phyloP scores from a whole-genome alignment of 495 filamentous ascomycete species.

The Halenospora varia region DNA sequence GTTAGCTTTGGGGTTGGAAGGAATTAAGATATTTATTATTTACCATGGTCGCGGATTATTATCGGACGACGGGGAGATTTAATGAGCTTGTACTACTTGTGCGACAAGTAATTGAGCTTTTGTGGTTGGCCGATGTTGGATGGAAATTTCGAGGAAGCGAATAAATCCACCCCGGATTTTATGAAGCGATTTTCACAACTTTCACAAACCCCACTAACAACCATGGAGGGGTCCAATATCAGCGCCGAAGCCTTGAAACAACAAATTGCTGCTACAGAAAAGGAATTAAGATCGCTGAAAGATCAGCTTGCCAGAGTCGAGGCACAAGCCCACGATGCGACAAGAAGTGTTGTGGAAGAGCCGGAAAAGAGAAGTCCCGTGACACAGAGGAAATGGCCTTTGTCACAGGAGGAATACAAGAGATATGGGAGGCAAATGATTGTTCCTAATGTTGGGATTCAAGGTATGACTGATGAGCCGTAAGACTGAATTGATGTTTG shows the following conservation, averaged over 20 bases:
- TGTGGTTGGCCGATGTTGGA: neutral
- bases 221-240: conserved; percentile 16
- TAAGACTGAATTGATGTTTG: no score
- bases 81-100: no score
- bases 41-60: no score
- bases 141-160: no score
- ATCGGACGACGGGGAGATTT: no score
- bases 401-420: conserved; percentile 65
- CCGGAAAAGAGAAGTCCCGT: neutral
- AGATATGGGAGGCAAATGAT: conserved; percentile 94
- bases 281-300: conserved; percentile 30
- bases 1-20: conserved; percentile 6
- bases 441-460: conserved; percentile 75
- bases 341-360: no score
- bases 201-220: neutral
- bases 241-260: conserved; percentile 24
- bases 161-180: no score
- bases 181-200: neutral
- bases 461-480: conserved; percentile 47
- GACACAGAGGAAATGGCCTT: conserved; percentile 48
- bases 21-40: no score
- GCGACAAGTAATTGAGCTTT: conserved; percentile 8
- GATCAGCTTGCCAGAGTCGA: conserved; percentile 33
- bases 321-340: neutral
- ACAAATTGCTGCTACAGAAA: conserved; percentile 31